Conservation (phyloP, 2,329 filamentous ascomycete species). For the Ascocoryne sarcoides region DNA sequence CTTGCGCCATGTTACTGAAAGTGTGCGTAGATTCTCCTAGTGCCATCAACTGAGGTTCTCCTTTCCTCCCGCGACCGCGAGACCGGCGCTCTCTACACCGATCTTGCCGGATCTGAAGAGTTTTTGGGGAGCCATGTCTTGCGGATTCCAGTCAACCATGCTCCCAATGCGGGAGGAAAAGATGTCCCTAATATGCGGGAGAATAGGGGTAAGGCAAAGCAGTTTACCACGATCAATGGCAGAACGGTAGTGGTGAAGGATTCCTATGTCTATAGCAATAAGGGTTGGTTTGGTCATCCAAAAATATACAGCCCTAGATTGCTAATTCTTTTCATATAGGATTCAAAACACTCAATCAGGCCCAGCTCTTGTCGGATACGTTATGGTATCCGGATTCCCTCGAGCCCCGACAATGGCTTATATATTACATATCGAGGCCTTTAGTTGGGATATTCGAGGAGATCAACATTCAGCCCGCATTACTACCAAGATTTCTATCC, state of each 20-base stretch:
- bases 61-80: conserved; percentile 83
- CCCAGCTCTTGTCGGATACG: conserved; percentile 73
- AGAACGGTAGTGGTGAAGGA: conserved; percentile 93
- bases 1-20: conserved; percentile 8
- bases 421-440: conserved; percentile 91
- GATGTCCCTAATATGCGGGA: conserved; percentile 66
- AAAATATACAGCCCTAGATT: conserved; percentile 1
- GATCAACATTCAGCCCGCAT: conserved; percentile 59
- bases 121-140: conserved; percentile 96
- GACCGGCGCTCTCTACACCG: conserved; percentile 64
- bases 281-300: conserved; percentile 49
- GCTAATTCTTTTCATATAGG: conserved; percentile 42
- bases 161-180: conserved; percentile 43
- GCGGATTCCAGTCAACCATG: conserved; percentile 58
- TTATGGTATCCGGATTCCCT: conserved; percentile 85
- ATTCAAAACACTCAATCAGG: conserved; percentile 86
- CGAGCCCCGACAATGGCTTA: conserved; percentile 86
- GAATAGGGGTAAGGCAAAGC: conserved; percentile 83
- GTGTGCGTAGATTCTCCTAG: conserved; percentile 63
- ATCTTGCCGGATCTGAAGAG: conserved; percentile 82
- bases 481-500: conserved; percentile 39
- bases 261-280: conserved; percentile 87
- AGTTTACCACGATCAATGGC: conserved; percentile 87
- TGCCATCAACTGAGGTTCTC: conserved; percentile 87
- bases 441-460: conserved; percentile 78